Evolutionary conservation across 345 rosid species (phyloP).

Genomic region (Populus pruinosa): DNA sequence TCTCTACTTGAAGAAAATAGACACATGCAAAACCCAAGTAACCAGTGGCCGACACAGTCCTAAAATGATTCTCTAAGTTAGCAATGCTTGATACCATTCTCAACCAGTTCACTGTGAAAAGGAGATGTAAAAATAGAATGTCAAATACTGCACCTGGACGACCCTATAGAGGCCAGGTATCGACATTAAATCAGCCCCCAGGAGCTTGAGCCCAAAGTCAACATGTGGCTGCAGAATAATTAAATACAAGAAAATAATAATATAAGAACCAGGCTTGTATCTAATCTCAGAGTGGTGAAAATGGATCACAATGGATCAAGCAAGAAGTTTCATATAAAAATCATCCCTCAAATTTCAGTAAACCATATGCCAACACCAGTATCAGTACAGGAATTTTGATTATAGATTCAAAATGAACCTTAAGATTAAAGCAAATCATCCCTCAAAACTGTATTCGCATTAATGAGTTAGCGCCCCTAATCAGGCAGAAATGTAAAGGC

Average conservation of each 20-base stretch:
- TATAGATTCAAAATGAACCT: background rate
- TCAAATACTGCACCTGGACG: slow-evolving; percentile 64
- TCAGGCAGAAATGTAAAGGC: background rate
- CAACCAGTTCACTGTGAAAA: background rate
- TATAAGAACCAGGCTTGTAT: too few species aligned
- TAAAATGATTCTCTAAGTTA: background rate
- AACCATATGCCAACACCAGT: background rate
- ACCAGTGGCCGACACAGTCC: background rate
- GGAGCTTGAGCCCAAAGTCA: slow-evolving; percentile 87
- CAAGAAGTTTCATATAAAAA: background rate
- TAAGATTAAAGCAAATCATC: background rate
- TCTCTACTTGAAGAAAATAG: background rate
- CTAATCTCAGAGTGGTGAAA: background rate
- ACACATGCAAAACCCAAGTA: background rate
- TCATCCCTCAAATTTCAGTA: background rate
- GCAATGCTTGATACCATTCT: background rate
- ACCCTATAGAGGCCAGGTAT: slow-evolving; percentile 92
- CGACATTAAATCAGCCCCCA: slow-evolving; percentile 97
- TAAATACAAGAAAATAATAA: too few species aligned
- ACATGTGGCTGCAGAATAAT: slow-evolving; percentile 73
- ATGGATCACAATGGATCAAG: slow-evolving; percentile 1
- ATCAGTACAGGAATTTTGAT: background rate
- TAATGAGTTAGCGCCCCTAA: background rate
- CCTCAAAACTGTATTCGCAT: background rate
- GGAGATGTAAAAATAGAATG: background rate